A percentile compares a stretch with the other conserved stretches of the same genome.
These are phyloP conservation scores for Terfezia boudieri DNA, from an alignment of 495 filamentous ascomycete genomes.

Conservation along the genomic window DNA sequence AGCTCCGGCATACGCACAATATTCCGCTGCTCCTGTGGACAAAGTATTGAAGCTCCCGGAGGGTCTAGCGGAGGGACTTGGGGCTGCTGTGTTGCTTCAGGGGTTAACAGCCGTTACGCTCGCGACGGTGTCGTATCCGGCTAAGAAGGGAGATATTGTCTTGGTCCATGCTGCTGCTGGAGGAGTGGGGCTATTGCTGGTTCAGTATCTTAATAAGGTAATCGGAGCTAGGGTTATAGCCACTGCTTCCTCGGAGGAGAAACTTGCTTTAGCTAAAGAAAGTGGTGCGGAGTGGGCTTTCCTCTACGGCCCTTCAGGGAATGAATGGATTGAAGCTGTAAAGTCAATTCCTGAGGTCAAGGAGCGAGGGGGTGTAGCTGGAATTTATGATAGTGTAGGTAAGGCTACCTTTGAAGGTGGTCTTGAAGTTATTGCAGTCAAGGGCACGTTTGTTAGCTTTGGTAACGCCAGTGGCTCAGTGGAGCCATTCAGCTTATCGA, in stretches of 20 bases:
- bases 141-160: constrained; percentile 60
- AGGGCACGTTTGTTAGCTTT: constrained; percentile 68
- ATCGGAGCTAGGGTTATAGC: constrained; percentile 68
- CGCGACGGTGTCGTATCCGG: constrained; percentile 50
- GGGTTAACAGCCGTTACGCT: constrained; percentile 72
- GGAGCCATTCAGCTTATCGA: constrained; percentile 44
- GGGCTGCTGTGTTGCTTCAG: constrained; percentile 52
- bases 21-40: constrained; percentile 36
- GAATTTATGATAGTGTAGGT: constrained; percentile 79
- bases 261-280: constrained; percentile 42
- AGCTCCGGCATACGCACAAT: constrained; percentile 58
- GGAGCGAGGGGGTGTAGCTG: constrained; percentile 43
- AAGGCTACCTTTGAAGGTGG: constrained; percentile 69
- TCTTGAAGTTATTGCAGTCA: constrained; percentile 53
- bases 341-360: constrained; percentile 28
- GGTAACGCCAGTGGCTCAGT: constrained; percentile 78
- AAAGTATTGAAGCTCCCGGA: constrained; percentile 43
- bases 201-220: constrained; percentile 42
- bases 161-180: constrained; percentile 83
- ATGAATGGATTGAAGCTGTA: constrained; percentile 40
- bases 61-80: constrained; percentile 34
- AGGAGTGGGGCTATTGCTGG: constrained; percentile 59
- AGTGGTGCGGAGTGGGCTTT: constrained; percentile 52
- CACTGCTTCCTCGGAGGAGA: constrained; percentile 52
- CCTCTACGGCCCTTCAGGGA: constrained; percentile 39